Evolutionary conservation across 2,329 filamentous ascomycete genomes (phyloP).

Genomic region (Pseudopithomyces chartarum): DNA sequence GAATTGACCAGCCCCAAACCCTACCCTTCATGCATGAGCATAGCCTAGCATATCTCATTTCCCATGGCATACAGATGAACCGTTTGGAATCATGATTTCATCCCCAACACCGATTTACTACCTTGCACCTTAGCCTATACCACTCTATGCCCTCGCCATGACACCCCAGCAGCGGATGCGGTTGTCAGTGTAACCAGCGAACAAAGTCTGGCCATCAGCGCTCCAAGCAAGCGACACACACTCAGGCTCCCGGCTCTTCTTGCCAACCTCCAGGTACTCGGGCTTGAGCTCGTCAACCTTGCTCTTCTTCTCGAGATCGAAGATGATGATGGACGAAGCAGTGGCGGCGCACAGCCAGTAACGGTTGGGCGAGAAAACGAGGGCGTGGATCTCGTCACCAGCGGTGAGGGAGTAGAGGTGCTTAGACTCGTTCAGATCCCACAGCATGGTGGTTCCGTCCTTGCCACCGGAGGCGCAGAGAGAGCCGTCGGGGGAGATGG

Average conservation of each 20-base stretch:
- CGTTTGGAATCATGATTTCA: slow-evolving; percentile 43
- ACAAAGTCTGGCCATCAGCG: slow-evolving; percentile 98
- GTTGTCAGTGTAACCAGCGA: slow-evolving; percentile 99
- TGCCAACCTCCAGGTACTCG: slow-evolving; percentile 92
- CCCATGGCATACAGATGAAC: slow-evolving; percentile 45
- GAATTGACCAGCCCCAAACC: slow-evolving; percentile 40
- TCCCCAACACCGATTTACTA: slow-evolving; percentile 30
- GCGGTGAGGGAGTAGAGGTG: slow-evolving; percentile 99
- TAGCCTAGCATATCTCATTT: slow-evolving; percentile 35
- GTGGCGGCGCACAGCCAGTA: slow-evolving; percentile 99
- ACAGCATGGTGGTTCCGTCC: slow-evolving; percentile 99
- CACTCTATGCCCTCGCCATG: slow-evolving; percentile 48
- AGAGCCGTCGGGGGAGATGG: slow-evolving; percentile 98
- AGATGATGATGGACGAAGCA: slow-evolving; percentile 98
- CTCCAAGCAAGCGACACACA: slow-evolving; percentile 97
- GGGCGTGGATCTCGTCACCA: slow-evolving; percentile 99
- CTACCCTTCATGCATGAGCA: slow-evolving; percentile 31
- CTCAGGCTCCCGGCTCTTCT: slow-evolving; percentile 99
- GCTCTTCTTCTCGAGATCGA: slow-evolving; percentile 99
- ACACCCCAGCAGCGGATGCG: slow-evolving; percentile 59
- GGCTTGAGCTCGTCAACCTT: slow-evolving; percentile 99
- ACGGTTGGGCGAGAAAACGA: slow-evolving; percentile 99
- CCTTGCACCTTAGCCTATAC: slow-evolving; percentile 24
- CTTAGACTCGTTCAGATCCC: slow-evolving; percentile 99
- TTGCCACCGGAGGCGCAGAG: slow-evolving; percentile 99